Base-by-base conservation (phyloP, 352 stramenopile genomes). In the Phytophthora kernoviae region DNA sequence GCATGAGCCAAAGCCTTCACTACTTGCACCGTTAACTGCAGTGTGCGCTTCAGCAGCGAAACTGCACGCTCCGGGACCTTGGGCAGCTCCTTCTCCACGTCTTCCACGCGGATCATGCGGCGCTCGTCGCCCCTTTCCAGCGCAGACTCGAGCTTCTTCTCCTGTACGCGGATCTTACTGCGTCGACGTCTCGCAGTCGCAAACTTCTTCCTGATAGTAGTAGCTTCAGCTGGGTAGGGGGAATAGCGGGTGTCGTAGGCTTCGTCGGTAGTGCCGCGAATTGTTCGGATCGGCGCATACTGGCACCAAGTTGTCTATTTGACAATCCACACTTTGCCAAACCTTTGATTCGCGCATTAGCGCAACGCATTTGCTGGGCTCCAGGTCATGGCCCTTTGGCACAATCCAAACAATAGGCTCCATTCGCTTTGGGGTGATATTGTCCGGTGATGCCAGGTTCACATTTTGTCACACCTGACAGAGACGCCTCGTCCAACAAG, bases 381-480 rank as follows among this genome's bases (percentile, higher is more conserved):
- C 65, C 12, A 89, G 53, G 11, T 50, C 62, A 17, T 67, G 60
- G 20, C 58, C 65, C 15, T 54, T 73, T n/a, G 59, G 17, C 3
- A 92, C 60, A 30, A 66, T 45, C 83, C 85, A 94, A 43, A 94
- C 70, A 22, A 73, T 89, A 34, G 73, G 78, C 48, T 90, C 81
- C 65, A 94, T 87, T n/a, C 86, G 83, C 60, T 82, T 89, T 6
- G 86, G 86, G 15, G 86, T 93, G 46, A 94, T 78, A 36, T 93
- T 94, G 51, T 94, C 86, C 0, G 83, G 86, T 36, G 86, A 94
- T 27, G 86, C 80, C n/a, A 93, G 65, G 50, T 93, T 93, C 83
- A 47, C 86, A 94, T 26, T 88, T 64, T 32, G 83, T 55, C 55
- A 93, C 53, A 11, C 71, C 69, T 12, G 86, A 83, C 34, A 94